phyloP scores from a whole-genome alignment of 78 protist genomes.

The Andalucia godoyi region DNA sequence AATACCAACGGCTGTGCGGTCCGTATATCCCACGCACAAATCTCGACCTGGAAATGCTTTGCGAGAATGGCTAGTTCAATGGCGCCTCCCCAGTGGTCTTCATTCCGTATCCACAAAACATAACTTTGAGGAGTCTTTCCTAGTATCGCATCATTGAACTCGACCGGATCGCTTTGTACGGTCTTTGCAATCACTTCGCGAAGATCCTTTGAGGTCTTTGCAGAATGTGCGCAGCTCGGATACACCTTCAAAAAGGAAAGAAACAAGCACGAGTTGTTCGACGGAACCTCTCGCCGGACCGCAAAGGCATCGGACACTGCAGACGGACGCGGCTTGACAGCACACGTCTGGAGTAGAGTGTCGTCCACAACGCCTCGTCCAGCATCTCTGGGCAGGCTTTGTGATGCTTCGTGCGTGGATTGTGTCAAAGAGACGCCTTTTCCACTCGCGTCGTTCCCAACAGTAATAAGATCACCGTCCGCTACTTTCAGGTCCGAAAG shows the following conservation, averaged over 20 bases:
- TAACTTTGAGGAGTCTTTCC: constrained; percentile 6
- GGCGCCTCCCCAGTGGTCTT: constrained; percentile 31
- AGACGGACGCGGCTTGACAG: too few species aligned
- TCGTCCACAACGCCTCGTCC: too few species aligned
- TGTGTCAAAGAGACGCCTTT: too few species aligned
- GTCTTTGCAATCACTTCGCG: constrained; percentile 11
- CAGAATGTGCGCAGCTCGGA: not conserved
- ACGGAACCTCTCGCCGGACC: not conserved
- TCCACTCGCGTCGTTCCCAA: too few species aligned
- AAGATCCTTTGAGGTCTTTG: not conserved
- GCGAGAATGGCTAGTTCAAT: constrained; percentile 18
- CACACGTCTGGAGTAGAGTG: too few species aligned
- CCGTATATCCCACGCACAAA: constrained; percentile 6
- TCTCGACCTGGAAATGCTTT: constrained; percentile 4
- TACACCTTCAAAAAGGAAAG: too few species aligned
- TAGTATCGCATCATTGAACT: constrained; percentile 1
- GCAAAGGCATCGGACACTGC: too few species aligned
- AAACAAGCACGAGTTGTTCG: not conserved
- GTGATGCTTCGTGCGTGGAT: too few species aligned
- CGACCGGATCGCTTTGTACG: not conserved
- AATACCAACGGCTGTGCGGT: not conserved
- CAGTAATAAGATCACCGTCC: too few species aligned
- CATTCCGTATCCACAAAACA: constrained; percentile 7
- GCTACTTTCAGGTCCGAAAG: too few species aligned
- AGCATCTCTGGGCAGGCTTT: too few species aligned